Conservation (phyloP, 306 rosid genomes). For the Trichosanthes truncata region DNA sequence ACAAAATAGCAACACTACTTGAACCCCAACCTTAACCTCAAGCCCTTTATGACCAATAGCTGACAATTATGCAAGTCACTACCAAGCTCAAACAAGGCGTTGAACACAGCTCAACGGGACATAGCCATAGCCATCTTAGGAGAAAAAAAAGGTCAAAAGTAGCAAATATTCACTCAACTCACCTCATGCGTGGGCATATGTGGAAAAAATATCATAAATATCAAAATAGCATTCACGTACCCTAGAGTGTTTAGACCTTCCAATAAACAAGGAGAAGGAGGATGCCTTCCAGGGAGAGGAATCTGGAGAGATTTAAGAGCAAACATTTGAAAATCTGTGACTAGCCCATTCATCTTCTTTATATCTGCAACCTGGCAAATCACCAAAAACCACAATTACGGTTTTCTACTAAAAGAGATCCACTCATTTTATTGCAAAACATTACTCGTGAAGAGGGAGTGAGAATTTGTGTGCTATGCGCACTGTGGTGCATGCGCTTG, state of each 20-base stretch:
- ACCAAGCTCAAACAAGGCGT: background rate
- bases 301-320: conserved; percentile 72
- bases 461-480: background rate
- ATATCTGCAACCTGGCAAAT: conserved; percentile 58
- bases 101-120: background rate
- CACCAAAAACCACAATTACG: background rate
- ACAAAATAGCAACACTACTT: background rate
- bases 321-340: conserved; percentile 84
- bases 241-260: conserved; percentile 24
- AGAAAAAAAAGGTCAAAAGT: background rate
- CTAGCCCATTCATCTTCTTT: conserved; percentile 74
- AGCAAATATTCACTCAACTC: background rate
- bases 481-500: background rate
- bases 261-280: conserved; percentile 72
- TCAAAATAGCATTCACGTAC: conserved; percentile 2
- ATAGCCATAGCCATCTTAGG: background rate
- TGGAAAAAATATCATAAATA: background rate
- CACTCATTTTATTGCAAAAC: background rate
- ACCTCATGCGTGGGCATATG: background rate
- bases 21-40: background rate
- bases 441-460: background rate
- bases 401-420: background rate
- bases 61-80: background rate
- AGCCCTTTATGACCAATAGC: background rate
- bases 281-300: conserved; percentile 89